Conservation (phyloP, 2,329 filamentous ascomycete genomes). For the Zalaria sp. region DNA sequence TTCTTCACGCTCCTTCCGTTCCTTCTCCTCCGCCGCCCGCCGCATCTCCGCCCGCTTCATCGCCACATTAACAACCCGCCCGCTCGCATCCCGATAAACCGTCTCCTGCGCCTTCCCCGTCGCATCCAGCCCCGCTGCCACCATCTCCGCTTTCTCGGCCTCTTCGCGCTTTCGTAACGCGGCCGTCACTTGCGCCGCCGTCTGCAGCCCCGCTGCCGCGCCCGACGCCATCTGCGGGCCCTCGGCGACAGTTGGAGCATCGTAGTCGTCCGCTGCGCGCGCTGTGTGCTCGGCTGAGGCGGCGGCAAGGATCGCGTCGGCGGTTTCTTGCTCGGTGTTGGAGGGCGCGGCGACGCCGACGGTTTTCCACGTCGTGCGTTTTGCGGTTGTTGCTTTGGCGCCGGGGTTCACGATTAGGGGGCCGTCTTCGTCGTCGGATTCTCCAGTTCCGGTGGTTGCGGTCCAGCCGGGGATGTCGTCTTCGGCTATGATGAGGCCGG, state of each 20-base stretch:
- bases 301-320: slow-evolving; percentile 28
- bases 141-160: slow-evolving; percentile 41
- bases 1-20: slow-evolving; percentile 47
- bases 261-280: slow-evolving; percentile 17
- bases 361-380: slow-evolving; percentile 70
- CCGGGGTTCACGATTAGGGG: slow-evolving; percentile 25
- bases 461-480: slow-evolving; percentile 40
- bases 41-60: slow-evolving; percentile 81
- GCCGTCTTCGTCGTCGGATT: slow-evolving; percentile 43
- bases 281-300: slow-evolving; percentile 17
- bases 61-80: slow-evolving; percentile 81
- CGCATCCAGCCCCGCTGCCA: slow-evolving; percentile 29
- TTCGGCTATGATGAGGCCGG: slow-evolving; percentile 34
- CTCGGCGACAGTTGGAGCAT: slow-evolving; percentile 36
- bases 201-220: slow-evolving; percentile 76
- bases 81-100: slow-evolving; percentile 89
- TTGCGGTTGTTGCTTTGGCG: slow-evolving; percentile 57
- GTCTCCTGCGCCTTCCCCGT: slow-evolving; percentile 53
- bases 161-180: slow-evolving; percentile 47
- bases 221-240: slow-evolving; percentile 70
- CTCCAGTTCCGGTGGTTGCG: slow-evolving; percentile 24
- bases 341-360: slow-evolving; percentile 41
- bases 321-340: slow-evolving; percentile 46
- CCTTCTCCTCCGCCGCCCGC: slow-evolving; percentile 61
- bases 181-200: slow-evolving; percentile 54